Evolutionary conservation across 768 basidiomycete species (phyloP).

Genomic region (Rhizopogon vinicolor): DNA sequence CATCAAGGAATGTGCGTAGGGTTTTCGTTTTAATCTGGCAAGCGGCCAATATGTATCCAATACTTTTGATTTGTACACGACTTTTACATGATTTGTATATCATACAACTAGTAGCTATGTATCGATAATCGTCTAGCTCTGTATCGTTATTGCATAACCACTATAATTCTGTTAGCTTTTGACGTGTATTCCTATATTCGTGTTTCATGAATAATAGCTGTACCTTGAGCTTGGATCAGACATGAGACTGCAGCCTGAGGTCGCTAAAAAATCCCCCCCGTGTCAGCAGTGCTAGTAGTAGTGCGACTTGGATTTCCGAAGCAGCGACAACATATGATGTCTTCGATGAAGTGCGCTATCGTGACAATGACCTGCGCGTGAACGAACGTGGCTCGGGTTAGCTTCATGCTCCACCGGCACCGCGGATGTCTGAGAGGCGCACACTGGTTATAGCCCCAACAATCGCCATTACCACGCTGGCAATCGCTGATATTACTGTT

Average conservation of each 20-base stretch:
- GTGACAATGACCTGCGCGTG: background rate
- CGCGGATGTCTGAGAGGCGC: background rate
- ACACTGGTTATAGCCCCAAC: background rate
- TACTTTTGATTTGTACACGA: constrained; percentile 5
- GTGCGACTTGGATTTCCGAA: background rate
- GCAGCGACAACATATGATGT: background rate
- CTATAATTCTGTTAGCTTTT: background rate
- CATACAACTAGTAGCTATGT: constrained; percentile 9
- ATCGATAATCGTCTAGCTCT: constrained; percentile 17
- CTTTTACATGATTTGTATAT: background rate
- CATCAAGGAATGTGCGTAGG: background rate
- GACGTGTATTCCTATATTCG: too few relatives aligned
- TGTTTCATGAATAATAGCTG: background rate
- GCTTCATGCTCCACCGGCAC: background rate
- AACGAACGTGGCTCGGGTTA: background rate
- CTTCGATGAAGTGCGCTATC: background rate
- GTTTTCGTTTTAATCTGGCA: background rate
- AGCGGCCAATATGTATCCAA: background rate
- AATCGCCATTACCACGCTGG: background rate
- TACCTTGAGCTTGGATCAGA: too few relatives aligned
- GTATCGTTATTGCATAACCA: constrained; percentile 2
- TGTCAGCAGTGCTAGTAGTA: background rate
- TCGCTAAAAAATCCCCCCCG: background rate
- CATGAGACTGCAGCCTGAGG: background rate
- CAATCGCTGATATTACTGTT: too few relatives aligned